Percentiles rank a stretch among this genome's conserved stretches.
Conservation (phyloP, 768 basidiomycete species). For the Kwoniella bestiolae region DNA sequence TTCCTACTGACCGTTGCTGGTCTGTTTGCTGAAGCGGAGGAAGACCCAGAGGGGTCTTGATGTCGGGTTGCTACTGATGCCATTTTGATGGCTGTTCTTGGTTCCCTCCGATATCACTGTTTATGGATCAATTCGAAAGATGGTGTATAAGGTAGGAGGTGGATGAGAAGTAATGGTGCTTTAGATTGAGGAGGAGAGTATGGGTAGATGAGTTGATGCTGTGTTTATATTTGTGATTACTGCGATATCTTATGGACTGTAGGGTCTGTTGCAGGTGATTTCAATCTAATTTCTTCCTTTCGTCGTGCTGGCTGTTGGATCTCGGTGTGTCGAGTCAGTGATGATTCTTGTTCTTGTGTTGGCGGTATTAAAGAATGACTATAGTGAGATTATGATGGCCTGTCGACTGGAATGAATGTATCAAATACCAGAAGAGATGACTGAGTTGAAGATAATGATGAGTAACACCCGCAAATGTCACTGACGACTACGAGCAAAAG, state of each 20-base stretch:
- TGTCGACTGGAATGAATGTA: background rate
- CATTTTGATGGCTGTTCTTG: background rate
- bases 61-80: slow-evolving; percentile 20
- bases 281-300: background rate
- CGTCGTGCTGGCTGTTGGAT: background rate
- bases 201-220: background rate
- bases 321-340: slow-evolving; percentile 32
- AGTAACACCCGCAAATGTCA: too few species aligned
- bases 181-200: too few species aligned
- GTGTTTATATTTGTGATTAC: too few species aligned
- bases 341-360: background rate
- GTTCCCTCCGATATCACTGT: too few species aligned
- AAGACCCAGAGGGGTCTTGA: slow-evolving; percentile 21
- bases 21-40: slow-evolving; percentile 6
- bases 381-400: slow-evolving; percentile 8
- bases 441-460: background rate
- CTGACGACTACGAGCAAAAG: too few species aligned
- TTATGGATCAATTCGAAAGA: too few species aligned
- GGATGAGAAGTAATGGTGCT: background rate
- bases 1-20: slow-evolving; percentile 27
- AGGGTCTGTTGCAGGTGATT: background rate
- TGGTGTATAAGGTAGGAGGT: too few species aligned
- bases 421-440: background rate
- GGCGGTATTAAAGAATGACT: slow-evolving; percentile 25
- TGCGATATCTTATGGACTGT: background rate